Evolutionary conservation across 352 stramenopile species (phyloP), one percentile per base, ranked within the genome.

Genomic region (Globisporangium perplexum): DNA sequence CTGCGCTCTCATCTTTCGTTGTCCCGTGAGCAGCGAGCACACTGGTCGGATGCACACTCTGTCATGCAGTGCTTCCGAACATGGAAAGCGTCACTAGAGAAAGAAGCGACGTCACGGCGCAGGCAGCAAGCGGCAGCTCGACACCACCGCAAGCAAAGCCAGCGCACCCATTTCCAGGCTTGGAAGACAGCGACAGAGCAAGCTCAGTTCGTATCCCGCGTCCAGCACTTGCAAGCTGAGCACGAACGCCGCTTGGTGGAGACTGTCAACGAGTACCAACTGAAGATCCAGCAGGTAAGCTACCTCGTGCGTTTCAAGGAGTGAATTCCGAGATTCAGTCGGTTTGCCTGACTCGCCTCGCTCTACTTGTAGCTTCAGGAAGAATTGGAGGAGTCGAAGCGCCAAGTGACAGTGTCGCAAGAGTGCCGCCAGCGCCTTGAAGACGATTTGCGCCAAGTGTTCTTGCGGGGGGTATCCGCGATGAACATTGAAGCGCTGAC

Each of bases 401-500:
- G 46, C 5, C 62, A 68, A 39, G 51, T 76, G 30, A 39, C 63
- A 0, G 53, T 69, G n/a, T 64, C 74, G 7, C 65, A 82, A 20
- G 65, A 72, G 15, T 72, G 64, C 23, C 68, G 63, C 0, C 66
- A 80, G 33, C 69, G 77, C 41, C 55, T 88, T 11, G 77, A 88
- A 57, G 73, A 83, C 30, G 69, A 88, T 50, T 55, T 88, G 15
- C 71, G 75, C 10, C 67, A 86, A 48, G 72, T 88, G 18, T 88
- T 88, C 50, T 54, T 88, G 26, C 74, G 77, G 20, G 77, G 77
- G 1, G 73, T 88, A 14, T 88, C 77, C n/a, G 69, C 74, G 4
- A 86, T 88, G 77, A 88, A 88, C 38, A 84, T 88, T n/a, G 77
- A 88, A 47, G 77, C 77, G 10, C 62, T 88, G 22, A 76, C 62